Percentiles rank a stretch among this genome's conserved stretches.
Evolutionary conservation across 352 stramenopile genomes (phyloP).

Genomic region (Globisporangium spiculum): DNA sequence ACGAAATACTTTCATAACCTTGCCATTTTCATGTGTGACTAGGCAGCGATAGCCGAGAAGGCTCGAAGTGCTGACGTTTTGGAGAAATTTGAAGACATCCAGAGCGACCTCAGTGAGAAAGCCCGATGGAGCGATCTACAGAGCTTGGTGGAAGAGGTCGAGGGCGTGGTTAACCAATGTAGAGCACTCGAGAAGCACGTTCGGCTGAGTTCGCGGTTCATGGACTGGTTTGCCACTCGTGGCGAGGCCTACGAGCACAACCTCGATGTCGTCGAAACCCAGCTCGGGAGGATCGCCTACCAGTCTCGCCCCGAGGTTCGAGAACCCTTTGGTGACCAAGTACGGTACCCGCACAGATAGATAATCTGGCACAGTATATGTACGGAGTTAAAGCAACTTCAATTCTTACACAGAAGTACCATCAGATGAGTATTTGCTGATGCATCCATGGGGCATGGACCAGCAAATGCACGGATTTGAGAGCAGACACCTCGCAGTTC

Average conservation of each 20-base stretch:
- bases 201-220: slow-evolving; percentile 54
- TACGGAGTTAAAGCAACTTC: too few relatives aligned
- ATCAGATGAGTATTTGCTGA: too few relatives aligned
- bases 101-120: slow-evolving; percentile 7
- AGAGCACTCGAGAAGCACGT: slow-evolving; percentile 42
- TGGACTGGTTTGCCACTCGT: slow-evolving; percentile 69
- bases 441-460: too few relatives aligned
- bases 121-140: slow-evolving; percentile 19
- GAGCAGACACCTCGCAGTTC: too few relatives aligned
- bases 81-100: slow-evolving; percentile 14
- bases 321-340: slow-evolving; percentile 44
- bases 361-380: background rate
- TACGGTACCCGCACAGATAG: slow-evolving; percentile 32
- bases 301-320: slow-evolving; percentile 35
- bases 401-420: too few relatives aligned
- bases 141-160: slow-evolving; percentile 2
- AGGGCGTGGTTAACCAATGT: slow-evolving; percentile 11
- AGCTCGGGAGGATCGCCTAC: slow-evolving; percentile 40
- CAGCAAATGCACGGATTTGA: too few relatives aligned
- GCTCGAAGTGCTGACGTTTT: slow-evolving; percentile 21
- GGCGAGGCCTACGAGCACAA: slow-evolving; percentile 78
- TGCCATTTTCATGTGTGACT: background rate
- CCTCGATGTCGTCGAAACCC: slow-evolving; percentile 56
- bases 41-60: slow-evolving; percentile 24
- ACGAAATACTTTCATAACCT: background rate